Conservation (phyloP, 2,329 filamentous ascomycete species). For the Colletotrichum sp. region DNA sequence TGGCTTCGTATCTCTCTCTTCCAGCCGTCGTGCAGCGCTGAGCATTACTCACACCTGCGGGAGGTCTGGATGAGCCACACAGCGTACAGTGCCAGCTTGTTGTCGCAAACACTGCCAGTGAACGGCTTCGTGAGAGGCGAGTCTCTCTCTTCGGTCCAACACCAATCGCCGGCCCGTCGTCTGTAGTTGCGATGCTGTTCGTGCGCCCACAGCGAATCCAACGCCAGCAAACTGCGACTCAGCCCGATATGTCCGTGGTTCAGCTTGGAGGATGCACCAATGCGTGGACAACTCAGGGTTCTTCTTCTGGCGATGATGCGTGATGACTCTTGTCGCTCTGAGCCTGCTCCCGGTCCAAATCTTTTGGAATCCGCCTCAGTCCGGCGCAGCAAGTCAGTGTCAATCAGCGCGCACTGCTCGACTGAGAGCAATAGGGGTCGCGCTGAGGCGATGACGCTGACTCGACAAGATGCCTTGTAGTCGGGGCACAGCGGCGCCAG, state of each 20-base stretch:
- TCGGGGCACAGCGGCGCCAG: not conserved
- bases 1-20: not conserved
- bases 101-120: not conserved
- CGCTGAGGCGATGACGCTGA: slow-evolving; percentile 1
- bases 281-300: not conserved
- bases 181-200: not conserved
- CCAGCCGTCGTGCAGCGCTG: not conserved
- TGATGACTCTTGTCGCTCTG: not conserved
- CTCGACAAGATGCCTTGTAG: not conserved
- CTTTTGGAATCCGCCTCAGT: not conserved
- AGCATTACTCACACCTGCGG: slow-evolving; percentile 8
- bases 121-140: not conserved
- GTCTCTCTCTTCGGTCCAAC: not conserved
- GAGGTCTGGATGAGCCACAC: not conserved
- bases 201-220: not conserved
- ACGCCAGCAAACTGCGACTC: not conserved
- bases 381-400: not conserved
- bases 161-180: not conserved
- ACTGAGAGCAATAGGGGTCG: not conserved
- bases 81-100: not conserved
- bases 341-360: not conserved
- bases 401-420: not conserved
- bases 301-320: not conserved
- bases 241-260: not conserved
- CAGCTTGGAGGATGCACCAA: slow-evolving; percentile 4